Conservation (phyloP, 2,329 filamentous ascomycete genomes). For the Aspergillus amoenus region DNA sequence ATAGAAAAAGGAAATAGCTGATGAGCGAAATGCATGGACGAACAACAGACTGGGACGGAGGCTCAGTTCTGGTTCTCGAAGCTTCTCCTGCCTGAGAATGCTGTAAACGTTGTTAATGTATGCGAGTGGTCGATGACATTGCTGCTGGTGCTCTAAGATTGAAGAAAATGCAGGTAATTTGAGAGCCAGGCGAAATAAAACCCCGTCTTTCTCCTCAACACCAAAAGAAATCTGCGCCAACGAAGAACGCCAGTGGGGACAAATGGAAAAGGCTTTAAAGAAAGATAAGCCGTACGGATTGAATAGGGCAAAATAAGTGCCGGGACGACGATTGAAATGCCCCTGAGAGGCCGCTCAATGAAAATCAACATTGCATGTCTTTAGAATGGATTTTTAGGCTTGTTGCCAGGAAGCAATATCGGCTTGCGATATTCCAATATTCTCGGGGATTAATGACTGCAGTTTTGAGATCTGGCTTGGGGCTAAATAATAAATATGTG, state of each 20-base stretch:
- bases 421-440: constrained; percentile 30
- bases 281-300: not conserved
- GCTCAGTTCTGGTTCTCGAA: no score
- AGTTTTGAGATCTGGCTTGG: constrained; percentile 24
- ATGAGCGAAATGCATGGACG: no score
- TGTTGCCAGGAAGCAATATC: constrained; percentile 34
- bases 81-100: no score
- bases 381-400: not conserved
- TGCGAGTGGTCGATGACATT: not conserved
- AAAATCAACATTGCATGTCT: not conserved
- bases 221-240: not conserved
- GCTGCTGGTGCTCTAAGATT: not conserved
- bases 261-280: not conserved
- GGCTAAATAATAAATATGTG: constrained; percentile 15
- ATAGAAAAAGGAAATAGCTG: no score
- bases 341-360: not conserved
- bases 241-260: not conserved
- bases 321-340: not conserved
- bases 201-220: not conserved
- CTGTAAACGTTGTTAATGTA: not conserved
- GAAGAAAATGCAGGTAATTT: not conserved
- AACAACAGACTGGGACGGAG: no score
- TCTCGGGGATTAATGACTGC: constrained; percentile 28
- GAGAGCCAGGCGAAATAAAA: not conserved
- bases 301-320: not conserved